Base-by-base conservation (phyloP, 257 asterid genomes). In the Jacaranda mimosifolia region DNA sequence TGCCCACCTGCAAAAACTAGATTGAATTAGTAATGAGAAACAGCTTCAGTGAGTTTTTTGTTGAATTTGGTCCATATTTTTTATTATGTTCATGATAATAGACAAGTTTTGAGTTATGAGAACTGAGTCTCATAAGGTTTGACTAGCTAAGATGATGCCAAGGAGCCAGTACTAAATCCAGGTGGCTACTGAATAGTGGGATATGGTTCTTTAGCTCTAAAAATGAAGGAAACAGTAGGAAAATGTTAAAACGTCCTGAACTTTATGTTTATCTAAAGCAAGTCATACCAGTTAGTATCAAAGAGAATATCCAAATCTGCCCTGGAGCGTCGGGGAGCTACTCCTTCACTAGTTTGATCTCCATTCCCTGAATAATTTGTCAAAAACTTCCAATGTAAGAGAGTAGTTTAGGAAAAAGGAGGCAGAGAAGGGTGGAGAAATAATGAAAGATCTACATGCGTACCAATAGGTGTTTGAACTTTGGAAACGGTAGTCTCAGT, bases 261-360 rank as follows among this genome's bases (percentile, higher is more conserved):
- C 63, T 1, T 17, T 36, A 57, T 4, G 9, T 40, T n/a, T 40
- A 6, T 5, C 55, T 3, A 15, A 2, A 75, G 4, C 79, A 59
- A 68, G 19, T 51, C 39, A 9, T 89, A 87, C 91, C 90, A 15
- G 2, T 87, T 77, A 73, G 80, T 72, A 69, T 85, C 85, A 12
- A 72, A 57, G 70, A 51, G 81, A 77, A 52, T 45, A 69, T 85
- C 83, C 68, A 72, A 63, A 73, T 83, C 90, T 49, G 85, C 72
- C 56, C 84, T 75, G 35, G 86, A 80, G 57, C 36, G 67, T 74
- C 56, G 79, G 10, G 89, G 83, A 26, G 86, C 53, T 71, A 69
- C 63, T 46, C 75, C 86, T 75, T 80, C 91, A 73, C 76, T 70
- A 65, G 67, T 74, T 46, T 49, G 72, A 18, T 82, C 79, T 68